Conservation (phyloP, 257 asterid genomes). For the Scutellaria baicalensis region DNA sequence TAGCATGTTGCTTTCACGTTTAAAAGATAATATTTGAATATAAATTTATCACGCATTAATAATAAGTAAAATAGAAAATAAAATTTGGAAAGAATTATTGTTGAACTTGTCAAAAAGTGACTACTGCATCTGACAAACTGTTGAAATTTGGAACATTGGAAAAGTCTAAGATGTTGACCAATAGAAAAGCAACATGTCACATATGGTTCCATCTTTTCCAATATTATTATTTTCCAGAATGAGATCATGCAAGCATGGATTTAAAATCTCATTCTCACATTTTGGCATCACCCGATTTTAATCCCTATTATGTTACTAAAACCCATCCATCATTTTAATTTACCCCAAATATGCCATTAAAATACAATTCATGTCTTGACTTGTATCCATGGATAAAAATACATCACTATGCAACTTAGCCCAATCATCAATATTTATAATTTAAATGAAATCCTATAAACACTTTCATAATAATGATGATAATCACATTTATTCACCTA, state of each 20-base stretch:
- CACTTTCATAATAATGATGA: not conserved
- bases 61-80: not conserved
- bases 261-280: not conserved
- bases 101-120: constrained; percentile 17
- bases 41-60: not conserved
- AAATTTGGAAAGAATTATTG: not conserved
- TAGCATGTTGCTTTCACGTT: not conserved
- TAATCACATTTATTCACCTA: no score
- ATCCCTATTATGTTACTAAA: no score
- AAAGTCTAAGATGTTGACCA: constrained; percentile 5
- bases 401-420: not conserved
- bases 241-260: not conserved
- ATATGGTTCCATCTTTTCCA: not conserved
- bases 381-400: not conserved
- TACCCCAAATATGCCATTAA: not conserved
- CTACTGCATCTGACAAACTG: not conserved
- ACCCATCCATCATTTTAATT: no score
- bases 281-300: not conserved
- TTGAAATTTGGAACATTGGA: not conserved
- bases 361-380: not conserved
- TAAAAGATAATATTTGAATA: not conserved
- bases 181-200: not conserved
- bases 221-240: not conserved
- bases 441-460: not conserved
- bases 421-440: not conserved